Evolutionary conservation across 768 basidiomycete species (phyloP).

Genomic region (Collybia nuda): DNA sequence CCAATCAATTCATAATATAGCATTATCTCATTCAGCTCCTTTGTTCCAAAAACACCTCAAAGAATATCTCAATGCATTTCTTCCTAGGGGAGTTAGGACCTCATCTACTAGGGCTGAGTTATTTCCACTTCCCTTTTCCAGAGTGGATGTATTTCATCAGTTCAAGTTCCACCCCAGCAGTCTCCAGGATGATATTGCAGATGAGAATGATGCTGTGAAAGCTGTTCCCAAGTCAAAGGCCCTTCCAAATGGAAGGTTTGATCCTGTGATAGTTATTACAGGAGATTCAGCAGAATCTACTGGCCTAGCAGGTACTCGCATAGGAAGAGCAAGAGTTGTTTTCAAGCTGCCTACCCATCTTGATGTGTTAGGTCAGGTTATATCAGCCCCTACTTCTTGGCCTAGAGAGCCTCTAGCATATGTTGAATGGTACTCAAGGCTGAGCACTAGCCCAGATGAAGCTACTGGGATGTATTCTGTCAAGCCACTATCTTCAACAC

Average conservation of each 20-base stretch:
- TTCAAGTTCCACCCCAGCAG: neutral
- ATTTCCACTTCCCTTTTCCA: neutral
- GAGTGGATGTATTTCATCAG: neutral
- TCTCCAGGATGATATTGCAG: neutral
- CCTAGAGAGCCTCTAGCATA: conserved; percentile 11
- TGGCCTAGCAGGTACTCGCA: conserved; percentile 16
- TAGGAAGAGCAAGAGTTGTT: conserved; percentile 20
- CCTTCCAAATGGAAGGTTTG: neutral
- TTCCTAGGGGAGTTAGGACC: too few species aligned
- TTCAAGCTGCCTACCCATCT: conserved; percentile 15
- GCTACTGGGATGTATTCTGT: conserved; percentile 7
- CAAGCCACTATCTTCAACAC: too few species aligned
- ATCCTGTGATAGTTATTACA: neutral
- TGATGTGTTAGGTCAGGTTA: neutral
- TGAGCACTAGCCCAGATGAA: conserved; percentile 1
- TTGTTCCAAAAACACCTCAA: neutral
- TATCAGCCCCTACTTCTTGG: conserved; percentile 8
- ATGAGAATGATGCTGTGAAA: neutral
- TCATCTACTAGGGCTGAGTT: neutral
- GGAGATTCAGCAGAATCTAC: conserved; percentile 1
- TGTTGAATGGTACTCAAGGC: conserved; percentile 6
- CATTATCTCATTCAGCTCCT: neutral
- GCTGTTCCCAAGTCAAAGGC: neutral
- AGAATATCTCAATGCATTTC: neutral
- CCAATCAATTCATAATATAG: too few species aligned